Percentiles rank a stretch among this genome's conserved stretches.
Evolutionary conservation across 805 yeast genomes (phyloP).

Genomic region (Metschnikowia amazonensis): DNA sequence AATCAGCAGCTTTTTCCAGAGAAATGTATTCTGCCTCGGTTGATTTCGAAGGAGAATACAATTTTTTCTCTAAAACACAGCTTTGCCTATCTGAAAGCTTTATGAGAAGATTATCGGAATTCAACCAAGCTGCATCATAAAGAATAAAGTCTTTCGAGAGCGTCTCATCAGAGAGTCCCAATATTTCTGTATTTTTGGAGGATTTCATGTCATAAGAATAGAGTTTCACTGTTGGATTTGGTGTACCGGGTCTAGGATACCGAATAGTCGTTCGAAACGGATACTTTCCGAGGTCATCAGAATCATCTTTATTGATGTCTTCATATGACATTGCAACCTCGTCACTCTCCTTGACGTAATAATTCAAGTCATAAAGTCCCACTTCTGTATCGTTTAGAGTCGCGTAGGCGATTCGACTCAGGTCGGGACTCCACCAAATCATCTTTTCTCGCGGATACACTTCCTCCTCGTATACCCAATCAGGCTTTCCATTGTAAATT

Average conservation of each 20-base stretch:
- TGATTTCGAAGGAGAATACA: constrained; percentile 11
- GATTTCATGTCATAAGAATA: constrained; percentile 32
- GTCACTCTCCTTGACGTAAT: constrained; percentile 38
- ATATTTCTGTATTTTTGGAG: constrained; percentile 22
- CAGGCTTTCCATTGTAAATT: constrained; percentile 66
- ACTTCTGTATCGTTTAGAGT: constrained; percentile 60
- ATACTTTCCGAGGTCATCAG: constrained; percentile 35
- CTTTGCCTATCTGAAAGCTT: constrained; percentile 24
- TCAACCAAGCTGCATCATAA: constrained; percentile 24
- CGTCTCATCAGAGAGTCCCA: constrained; percentile 6
- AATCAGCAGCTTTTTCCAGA: constrained; percentile 12
- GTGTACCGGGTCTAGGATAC: constrained; percentile 72
- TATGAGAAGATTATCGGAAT: constrained; percentile 13
- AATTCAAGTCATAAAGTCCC: constrained; percentile 47
- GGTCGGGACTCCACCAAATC: constrained; percentile 73
- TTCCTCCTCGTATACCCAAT: constrained; percentile 86
- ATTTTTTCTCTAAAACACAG: constrained; percentile 15
- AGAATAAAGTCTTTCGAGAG: constrained; percentile 18
- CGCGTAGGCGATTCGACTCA: constrained; percentile 51
- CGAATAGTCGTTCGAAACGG: constrained; percentile 46
- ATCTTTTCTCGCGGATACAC: constrained; percentile 56
- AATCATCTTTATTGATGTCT: constrained; percentile 1
- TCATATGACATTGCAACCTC: constrained; percentile 15
- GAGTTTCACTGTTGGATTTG: constrained; percentile 54
- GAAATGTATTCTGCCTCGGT: constrained; percentile 5